These are phyloP conservation scores for Geosmithia morbida DNA, from an alignment of 2,329 filamentous ascomycete genomes.

Conservation along the genomic window DNA sequence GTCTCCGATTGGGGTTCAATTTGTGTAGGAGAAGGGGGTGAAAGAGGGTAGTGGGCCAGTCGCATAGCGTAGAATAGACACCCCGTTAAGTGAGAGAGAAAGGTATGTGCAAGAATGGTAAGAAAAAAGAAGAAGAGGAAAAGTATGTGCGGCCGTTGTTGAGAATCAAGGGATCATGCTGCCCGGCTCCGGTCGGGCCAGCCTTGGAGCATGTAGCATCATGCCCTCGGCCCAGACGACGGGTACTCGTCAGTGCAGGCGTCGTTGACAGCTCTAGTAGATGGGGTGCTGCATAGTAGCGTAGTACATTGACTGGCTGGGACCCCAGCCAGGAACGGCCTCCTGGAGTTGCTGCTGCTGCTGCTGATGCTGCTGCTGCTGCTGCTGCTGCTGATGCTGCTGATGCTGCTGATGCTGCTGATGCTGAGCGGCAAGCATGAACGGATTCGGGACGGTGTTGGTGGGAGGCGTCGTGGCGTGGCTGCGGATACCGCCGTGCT, in stretches of 20 bases:
- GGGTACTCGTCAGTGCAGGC: too few relatives aligned
- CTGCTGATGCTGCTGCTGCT: neutral
- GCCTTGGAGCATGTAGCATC: neutral
- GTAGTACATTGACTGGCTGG: slow-evolving; percentile 1
- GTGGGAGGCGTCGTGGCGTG: slow-evolving; percentile 1
- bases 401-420: neutral
- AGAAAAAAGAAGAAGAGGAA: neutral
- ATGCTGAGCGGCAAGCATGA: neutral
- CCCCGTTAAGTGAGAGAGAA: neutral
- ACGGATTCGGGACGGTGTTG: neutral
- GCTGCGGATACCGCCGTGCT: neutral
- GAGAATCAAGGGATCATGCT: neutral
- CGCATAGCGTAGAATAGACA: neutral
- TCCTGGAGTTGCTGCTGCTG: neutral
- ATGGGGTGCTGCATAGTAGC: neutral
- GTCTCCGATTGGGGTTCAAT: neutral
- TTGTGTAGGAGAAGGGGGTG: neutral
- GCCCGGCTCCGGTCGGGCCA: neutral
- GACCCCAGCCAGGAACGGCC: neutral
- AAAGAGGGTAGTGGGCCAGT: neutral
- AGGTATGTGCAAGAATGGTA: neutral
- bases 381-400: slow-evolving; percentile 1
- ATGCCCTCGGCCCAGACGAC: neutral
- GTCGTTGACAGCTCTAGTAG: neutral
- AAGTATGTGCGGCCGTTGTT: neutral